phyloP scores from a whole-genome alignment of 768 basidiomycete genomes.

The Suillus subalutaceus region DNA sequence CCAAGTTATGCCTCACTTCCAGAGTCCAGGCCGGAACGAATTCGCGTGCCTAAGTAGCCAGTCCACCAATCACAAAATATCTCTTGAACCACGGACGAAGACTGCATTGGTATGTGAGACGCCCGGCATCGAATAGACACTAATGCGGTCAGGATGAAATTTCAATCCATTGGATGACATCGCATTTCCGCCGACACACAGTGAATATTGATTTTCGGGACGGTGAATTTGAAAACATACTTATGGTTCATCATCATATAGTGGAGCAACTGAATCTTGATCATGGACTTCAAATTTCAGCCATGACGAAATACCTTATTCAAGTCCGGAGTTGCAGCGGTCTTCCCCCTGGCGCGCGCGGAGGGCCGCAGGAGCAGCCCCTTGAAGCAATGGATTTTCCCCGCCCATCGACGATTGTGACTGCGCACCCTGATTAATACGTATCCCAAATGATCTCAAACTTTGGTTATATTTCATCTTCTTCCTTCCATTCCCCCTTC shows the following conservation, averaged over 20 bases:
- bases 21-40: background rate
- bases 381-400: background rate
- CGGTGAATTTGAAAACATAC: constrained; percentile 1
- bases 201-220: background rate
- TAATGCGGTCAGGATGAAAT: background rate
- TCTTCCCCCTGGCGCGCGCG: background rate
- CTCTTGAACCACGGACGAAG: background rate
- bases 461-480: constrained; percentile 7
- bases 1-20: too few species aligned
- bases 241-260: constrained; percentile 1
- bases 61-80: background rate
- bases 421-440: background rate
- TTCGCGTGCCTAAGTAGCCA: background rate
- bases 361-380: background rate
- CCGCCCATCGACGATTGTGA: background rate
- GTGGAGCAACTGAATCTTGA: background rate
- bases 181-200: background rate
- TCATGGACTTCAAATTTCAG: background rate
- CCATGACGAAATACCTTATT: background rate
- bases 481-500: background rate
- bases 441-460: background rate
- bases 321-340: constrained; percentile 1
- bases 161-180: background rate
- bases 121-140: background rate
- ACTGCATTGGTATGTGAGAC: background rate